Evolutionary conservation across 2,329 filamentous ascomycete genomes (phyloP).

Genomic region (Colletotrichum sp.): DNA sequence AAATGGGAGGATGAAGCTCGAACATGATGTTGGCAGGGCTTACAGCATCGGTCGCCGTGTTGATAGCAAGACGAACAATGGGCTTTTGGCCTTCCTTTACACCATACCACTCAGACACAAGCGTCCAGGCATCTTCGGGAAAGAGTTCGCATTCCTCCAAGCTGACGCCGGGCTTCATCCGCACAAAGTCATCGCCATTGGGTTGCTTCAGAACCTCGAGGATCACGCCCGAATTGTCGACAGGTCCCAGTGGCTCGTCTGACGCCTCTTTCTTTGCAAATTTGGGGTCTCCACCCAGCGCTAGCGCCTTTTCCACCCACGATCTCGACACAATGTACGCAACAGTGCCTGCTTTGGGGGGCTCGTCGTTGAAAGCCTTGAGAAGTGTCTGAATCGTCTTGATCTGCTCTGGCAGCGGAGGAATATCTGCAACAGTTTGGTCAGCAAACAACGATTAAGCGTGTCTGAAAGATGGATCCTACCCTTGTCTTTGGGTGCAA

Average conservation of each 20-base stretch:
- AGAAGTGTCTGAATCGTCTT: slow-evolving; percentile 70
- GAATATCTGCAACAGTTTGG: slow-evolving; percentile 26
- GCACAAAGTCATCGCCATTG: slow-evolving; percentile 65
- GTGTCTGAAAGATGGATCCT: neutral
- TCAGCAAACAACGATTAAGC: neutral
- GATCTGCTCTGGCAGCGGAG: slow-evolving; percentile 66
- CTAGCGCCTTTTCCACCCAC: slow-evolving; percentile 79
- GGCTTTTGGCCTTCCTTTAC: slow-evolving; percentile 70
- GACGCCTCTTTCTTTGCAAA: slow-evolving; percentile 62
- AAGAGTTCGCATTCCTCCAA: slow-evolving; percentile 79
- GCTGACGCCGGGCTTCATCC: slow-evolving; percentile 72
- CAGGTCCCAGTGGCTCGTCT: slow-evolving; percentile 71
- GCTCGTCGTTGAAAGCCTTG: slow-evolving; percentile 53
- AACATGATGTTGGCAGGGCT: slow-evolving; percentile 72
- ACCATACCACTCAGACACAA: slow-evolving; percentile 84
- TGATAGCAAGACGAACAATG: slow-evolving; percentile 78
- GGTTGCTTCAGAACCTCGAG: slow-evolving; percentile 61
- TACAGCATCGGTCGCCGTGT: slow-evolving; percentile 68
- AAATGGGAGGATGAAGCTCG: slow-evolving; percentile 84
- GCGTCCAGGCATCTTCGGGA: slow-evolving; percentile 79
- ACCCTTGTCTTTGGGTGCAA: neutral
- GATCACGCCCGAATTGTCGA: slow-evolving; percentile 88
- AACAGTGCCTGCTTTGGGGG: slow-evolving; percentile 72
- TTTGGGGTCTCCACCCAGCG: slow-evolving; percentile 65
- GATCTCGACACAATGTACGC: slow-evolving; percentile 79